These are phyloP conservation scores for Ascochyta lentis DNA, from an alignment of 2,329 filamentous ascomycete species.

Conservation along the genomic window DNA sequence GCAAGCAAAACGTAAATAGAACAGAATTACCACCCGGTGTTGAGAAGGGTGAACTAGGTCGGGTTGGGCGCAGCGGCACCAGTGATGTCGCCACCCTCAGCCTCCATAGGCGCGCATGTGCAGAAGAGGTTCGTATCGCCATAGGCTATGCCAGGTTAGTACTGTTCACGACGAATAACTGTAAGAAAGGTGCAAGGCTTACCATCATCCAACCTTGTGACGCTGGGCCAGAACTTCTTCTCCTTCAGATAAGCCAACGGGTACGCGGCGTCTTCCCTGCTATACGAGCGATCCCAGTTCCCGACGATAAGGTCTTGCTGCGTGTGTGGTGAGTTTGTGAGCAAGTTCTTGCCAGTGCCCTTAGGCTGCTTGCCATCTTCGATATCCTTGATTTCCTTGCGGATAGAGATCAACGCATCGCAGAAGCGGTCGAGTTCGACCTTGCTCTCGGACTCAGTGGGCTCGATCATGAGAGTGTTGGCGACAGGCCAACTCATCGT, in stretches of 20 bases:
- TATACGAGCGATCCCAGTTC: constrained; percentile 85
- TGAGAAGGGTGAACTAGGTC: constrained; percentile 29
- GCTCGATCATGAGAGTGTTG: constrained; percentile 97
- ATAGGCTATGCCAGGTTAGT: constrained; percentile 66
- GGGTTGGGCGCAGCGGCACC: constrained; percentile 43
- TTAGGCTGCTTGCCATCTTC: constrained; percentile 79
- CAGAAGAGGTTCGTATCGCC: constrained; percentile 94
- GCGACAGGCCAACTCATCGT: constrained; percentile 97
- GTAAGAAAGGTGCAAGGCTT: constrained; percentile 46
- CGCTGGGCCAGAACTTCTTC: constrained; percentile 98
- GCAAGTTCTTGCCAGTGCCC: constrained; percentile 71
- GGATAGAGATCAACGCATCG: constrained; percentile 85
- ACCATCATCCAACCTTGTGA: constrained; percentile 88
- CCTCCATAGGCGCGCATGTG: constrained; percentile 84
- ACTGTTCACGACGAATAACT: too few species aligned
- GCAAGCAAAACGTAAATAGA: constrained; percentile 10
- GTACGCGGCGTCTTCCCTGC: constrained; percentile 83
- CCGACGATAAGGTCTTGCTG: constrained; percentile 77
- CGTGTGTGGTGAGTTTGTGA: constrained; percentile 89
- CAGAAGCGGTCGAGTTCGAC: constrained; percentile 93
- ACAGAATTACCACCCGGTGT: constrained; percentile 2
- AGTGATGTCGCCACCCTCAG: constrained; percentile 38
- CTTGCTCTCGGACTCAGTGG: constrained; percentile 91
- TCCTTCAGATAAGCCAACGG: constrained; percentile 81
- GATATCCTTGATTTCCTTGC: constrained; percentile 81